Evolutionary conservation across 2,329 filamentous ascomycete genomes (phyloP).

Genomic region (Hypoxylon sp.): DNA sequence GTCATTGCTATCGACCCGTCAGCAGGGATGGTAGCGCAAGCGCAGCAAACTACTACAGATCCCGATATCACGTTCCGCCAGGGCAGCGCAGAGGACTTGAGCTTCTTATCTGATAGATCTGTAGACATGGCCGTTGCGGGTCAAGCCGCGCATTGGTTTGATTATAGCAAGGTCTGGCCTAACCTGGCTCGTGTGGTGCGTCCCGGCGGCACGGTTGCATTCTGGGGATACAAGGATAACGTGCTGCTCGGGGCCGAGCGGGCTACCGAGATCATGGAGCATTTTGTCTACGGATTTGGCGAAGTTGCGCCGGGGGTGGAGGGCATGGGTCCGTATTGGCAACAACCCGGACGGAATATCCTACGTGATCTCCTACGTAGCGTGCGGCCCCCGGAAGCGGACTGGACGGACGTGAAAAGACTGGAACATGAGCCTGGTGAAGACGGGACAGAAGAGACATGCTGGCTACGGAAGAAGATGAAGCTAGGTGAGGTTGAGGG

Average conservation of each 20-base stretch:
- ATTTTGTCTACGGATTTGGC: slow-evolving; percentile 68
- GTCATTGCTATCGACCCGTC: slow-evolving; percentile 72
- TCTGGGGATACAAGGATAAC: slow-evolving; percentile 78
- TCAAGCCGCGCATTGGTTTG: slow-evolving; percentile 78
- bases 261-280: slow-evolving; percentile 68
- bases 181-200: slow-evolving; percentile 69
- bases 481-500: slow-evolving; percentile 71
- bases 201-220: slow-evolving; percentile 71
- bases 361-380: slow-evolving; percentile 66
- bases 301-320: slow-evolving; percentile 62
- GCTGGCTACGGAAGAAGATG: slow-evolving; percentile 68
- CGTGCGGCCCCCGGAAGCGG: slow-evolving; percentile 65
- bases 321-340: slow-evolving; percentile 72
- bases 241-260: slow-evolving; percentile 68
- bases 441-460: slow-evolving; percentile 57
- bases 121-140: slow-evolving; percentile 68
- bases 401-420: slow-evolving; percentile 68
- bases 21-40: slow-evolving; percentile 69
- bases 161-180: slow-evolving; percentile 69
- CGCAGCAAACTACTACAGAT: slow-evolving; percentile 58
- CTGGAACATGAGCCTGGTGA: slow-evolving; percentile 71
- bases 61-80: slow-evolving; percentile 65
- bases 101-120: slow-evolving; percentile 63
- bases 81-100: slow-evolving; percentile 68
- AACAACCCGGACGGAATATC: slow-evolving; percentile 71